Evolutionary conservation across 306 rosid species (phyloP), one percentile per base, ranked within the genome.

Genomic region (Cucumis melo): DNA sequence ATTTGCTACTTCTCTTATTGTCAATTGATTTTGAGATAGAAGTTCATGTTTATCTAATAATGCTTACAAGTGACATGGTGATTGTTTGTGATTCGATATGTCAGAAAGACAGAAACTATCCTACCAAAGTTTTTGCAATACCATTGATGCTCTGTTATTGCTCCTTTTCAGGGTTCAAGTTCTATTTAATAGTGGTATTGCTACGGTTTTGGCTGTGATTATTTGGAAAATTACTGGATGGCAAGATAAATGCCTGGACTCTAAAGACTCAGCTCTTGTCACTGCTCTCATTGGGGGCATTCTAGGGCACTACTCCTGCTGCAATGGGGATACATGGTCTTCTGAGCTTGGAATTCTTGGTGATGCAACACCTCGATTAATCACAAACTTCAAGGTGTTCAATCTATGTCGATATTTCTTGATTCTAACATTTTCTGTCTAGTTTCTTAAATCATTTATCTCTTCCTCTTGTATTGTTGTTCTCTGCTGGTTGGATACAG

Each of bases 291-390:
- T 94, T 62, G 94, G 97, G 42, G 98, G 90, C 19, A 83, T 94
- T 73, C 84, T 94, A 19, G 98, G 98, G 63, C 98, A 91, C 80
- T 94, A 87, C 73, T 85, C 85, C 80, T 94, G 98, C 84, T 87
- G 98, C 85, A 94, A 91, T 76, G 97, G 98, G 48, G 98, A 94
- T 72, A 94, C 98, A 16, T 94, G 98, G 98, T 91, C 97, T 75
- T 94, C 98, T 48, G 98, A 94, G 85, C 86, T 94, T 70, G 98
- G 97, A 65, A 74, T 94, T 66, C 96, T 94, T 8, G 89, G 98
- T 67, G 86, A 90, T 48, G 94, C 87, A 12, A 89, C 82, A 17
- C 98, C 97, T 78, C 88, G 91, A 56, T 80, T 94, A 58, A 91
- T 94, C 75, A 90, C 98, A 70, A 91, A 90, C 77, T 89, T 94